Conservation (phyloP, 1,139 yeast species). For the Blastobotrys petasosporus region DNA sequence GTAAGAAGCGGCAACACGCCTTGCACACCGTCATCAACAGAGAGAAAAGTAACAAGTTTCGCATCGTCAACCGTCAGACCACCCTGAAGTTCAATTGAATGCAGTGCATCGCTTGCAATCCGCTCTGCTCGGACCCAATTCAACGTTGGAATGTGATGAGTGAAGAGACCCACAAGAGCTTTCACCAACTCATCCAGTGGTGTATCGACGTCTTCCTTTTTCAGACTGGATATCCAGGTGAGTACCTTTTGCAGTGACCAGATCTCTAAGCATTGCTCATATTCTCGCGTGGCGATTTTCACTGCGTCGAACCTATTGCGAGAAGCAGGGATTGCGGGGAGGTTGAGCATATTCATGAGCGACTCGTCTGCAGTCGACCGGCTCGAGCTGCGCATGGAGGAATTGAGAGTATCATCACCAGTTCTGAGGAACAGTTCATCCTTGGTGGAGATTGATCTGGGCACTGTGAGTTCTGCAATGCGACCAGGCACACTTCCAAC, state of each 20-base stretch:
- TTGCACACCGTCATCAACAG: constrained; percentile 28
- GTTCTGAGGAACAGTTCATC: neutral
- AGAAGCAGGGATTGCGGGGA: constrained; percentile 32
- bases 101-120: constrained; percentile 48
- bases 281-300: constrained; percentile 39
- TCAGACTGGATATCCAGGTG: constrained; percentile 27
- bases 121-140: constrained; percentile 53
- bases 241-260: constrained; percentile 43
- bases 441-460: constrained; percentile 5
- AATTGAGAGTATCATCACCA: constrained; percentile 1
- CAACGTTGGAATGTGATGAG: constrained; percentile 46
- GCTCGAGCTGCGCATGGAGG: constrained; percentile 22
- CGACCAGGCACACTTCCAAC: constrained; percentile 1
- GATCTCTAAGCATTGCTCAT: constrained; percentile 45
- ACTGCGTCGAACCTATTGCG: constrained; percentile 33
- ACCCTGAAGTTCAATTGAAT: constrained; percentile 41
- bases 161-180: constrained; percentile 48
- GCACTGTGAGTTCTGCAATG: constrained; percentile 2
- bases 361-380: constrained; percentile 24
- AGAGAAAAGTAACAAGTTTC: constrained; percentile 14
- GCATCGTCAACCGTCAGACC: constrained; percentile 40
- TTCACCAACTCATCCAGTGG: constrained; percentile 30
- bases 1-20: constrained; percentile 44
- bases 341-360: constrained; percentile 27
- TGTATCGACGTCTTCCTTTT: constrained; percentile 39